phyloP scores from a whole-genome alignment of 495 filamentous ascomycete species.

The Darksidea phi region DNA sequence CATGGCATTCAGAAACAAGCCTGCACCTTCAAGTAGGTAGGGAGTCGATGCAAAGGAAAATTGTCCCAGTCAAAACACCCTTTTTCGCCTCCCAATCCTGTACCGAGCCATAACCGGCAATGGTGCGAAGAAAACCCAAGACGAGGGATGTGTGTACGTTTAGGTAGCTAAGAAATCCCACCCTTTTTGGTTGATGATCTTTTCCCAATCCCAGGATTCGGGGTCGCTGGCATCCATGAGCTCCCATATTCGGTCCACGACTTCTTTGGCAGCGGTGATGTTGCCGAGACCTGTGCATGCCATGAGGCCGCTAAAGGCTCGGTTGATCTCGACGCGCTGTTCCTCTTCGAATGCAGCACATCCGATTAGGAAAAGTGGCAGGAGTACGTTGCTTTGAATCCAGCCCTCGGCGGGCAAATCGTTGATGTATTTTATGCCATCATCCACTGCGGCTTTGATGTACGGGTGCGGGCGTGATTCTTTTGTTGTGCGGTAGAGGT shows the following conservation, averaged over 20 bases:
- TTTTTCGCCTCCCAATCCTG: too few relatives aligned
- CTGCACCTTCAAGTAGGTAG: too few relatives aligned
- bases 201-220: constrained; percentile 87
- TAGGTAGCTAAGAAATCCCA: constrained; percentile 80
- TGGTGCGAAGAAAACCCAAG: too few relatives aligned
- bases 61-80: too few relatives aligned
- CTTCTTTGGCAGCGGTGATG: constrained; percentile 68
- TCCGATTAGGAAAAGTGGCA: constrained; percentile 85
- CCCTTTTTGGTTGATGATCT: constrained; percentile 69
- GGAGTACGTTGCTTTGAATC: constrained; percentile 77
- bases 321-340: constrained; percentile 68
- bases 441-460: constrained; percentile 72
- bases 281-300: constrained; percentile 80
- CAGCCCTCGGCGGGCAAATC: constrained; percentile 60
- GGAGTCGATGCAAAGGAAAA: too few relatives aligned
- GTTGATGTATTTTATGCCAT: constrained; percentile 66
- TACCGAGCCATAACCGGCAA: too few relatives aligned
- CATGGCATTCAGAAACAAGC: too few relatives aligned
- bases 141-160: constrained; percentile 20
- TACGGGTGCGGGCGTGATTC: constrained; percentile 67
- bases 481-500: constrained; percentile 80
- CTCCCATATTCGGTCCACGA: constrained; percentile 79
- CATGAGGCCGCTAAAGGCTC: constrained; percentile 67
- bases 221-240: constrained; percentile 75
- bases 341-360: constrained; percentile 71